Base-by-base conservation (phyloP, 2,329 filamentous ascomycete genomes). In the Aaosphaeria pasadenensis region DNA sequence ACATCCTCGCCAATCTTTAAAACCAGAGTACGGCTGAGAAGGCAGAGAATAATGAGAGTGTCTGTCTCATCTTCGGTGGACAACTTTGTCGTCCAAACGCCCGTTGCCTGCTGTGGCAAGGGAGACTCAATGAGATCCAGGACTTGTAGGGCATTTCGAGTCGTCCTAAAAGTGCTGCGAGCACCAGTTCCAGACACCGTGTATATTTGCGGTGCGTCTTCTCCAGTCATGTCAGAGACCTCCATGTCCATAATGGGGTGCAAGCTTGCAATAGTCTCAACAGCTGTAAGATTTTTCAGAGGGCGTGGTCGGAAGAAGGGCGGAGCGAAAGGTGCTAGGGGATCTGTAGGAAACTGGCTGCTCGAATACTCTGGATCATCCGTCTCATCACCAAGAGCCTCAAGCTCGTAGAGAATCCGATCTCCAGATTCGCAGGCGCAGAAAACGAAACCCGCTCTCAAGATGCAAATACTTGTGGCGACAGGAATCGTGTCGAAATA, bases 401-500 rank as follows among this genome's bases (percentile, higher is more conserved):
- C 91, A 53, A 99, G 95, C 67, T 97, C 92, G 70, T 97, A 99
- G 58, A 99, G 91, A 51, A 91, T 85, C 66, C 95, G 89, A 66
- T 96, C 94, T 30, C 95, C 94, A 54, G 88, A 91, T 70, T 99
- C 92, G 62, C 89, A 89, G 6, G 91, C 90, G 45, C 92, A 87
- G 63, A 94, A 99, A 7, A 99, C 80, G 65, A 96, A 99, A 30
- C 94, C 95, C 56, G 91, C 96, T 73, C 96, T 96, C 57, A 99
- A 73, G 57, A 99, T 96, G 67, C 91, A 90, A 40, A 99, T 80
- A 64, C 83, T 95, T 0, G 88, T 86, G 0, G 91, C 90, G 35
- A 95, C 79, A 0, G 95, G 92, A 4, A 96, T 88, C 0, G 94
- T 99, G 62, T 99, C 94, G 60, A 97, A 99, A 71, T 97, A 99